A percentile compares a stretch with the other conserved stretches of the same genome.
Evolutionary conservation across 192 early-diverging fungal genomes (phyloP).

Genomic region (Paraglomus brasilianum): DNA sequence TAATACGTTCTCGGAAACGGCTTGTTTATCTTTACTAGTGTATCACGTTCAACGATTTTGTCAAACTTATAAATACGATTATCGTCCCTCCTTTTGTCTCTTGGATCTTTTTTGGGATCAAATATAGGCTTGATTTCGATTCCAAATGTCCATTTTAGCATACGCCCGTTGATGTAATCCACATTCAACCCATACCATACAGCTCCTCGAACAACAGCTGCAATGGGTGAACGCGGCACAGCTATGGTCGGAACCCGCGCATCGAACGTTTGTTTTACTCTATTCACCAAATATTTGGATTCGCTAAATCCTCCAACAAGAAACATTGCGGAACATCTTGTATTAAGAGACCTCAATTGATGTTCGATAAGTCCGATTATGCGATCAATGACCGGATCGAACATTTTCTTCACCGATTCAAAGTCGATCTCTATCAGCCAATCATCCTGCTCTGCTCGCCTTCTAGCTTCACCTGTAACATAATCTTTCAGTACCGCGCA

Average conservation of each 20-base stretch:
- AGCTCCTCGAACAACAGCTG: conserved; percentile 52
- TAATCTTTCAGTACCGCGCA: conserved; percentile 10
- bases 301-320: conserved; percentile 57
- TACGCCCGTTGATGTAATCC: neutral
- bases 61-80: conserved; percentile 6
- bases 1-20: neutral
- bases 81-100: neutral
- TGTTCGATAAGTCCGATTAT: conserved; percentile 43
- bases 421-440: conserved; percentile 4
- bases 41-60: neutral
- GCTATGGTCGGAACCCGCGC: conserved; percentile 35
- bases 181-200: conserved; percentile 39
- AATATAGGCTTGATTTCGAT: neutral
- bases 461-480: neutral
- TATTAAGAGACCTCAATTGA: conserved; percentile 40
- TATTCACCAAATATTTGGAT: conserved; percentile 42
- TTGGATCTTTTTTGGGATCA: neutral
- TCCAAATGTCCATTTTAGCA: conserved; percentile 8
- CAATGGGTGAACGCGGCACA: conserved; percentile 45
- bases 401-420: conserved; percentile 41
- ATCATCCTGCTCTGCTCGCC: neutral
- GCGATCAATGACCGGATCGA: conserved; percentile 43
- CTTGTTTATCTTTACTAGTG: conserved; percentile 6
- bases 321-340: conserved; percentile 43
- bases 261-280: conserved; percentile 37